These are phyloP conservation scores for Linanthus parryae DNA, from an alignment of 148 eudicot genomes.

Conservation along the genomic window DNA sequence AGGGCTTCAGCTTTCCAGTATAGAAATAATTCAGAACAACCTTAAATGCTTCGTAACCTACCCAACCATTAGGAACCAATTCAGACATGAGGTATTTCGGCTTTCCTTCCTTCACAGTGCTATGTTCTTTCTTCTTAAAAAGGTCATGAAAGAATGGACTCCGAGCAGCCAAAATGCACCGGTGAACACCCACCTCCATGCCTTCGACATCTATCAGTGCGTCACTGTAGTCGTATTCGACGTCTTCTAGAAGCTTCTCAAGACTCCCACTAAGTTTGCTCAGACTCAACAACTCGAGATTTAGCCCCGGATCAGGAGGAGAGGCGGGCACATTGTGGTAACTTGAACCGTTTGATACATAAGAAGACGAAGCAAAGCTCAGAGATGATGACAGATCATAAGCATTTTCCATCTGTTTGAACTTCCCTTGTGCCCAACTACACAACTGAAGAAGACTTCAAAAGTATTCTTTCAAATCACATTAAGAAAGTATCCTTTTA, in stretches of 20 bases:
- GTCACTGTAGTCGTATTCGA: neutral
- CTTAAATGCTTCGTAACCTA: neutral
- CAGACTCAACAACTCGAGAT: neutral
- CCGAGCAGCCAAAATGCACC: slow-evolving; percentile 4
- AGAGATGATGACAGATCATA: too few species aligned
- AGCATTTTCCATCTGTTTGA: too few species aligned
- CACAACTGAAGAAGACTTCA: too few species aligned
- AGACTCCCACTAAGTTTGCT: neutral
- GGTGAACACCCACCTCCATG: neutral
- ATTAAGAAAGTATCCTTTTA: too few species aligned
- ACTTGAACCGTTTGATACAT: slow-evolving; percentile 1
- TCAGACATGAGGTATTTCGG: neutral
- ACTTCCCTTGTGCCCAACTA: too few species aligned
- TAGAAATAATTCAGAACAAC: neutral
- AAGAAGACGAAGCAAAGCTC: neutral
- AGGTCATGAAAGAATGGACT: slow-evolving; percentile 2
- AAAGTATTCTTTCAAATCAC: too few species aligned
- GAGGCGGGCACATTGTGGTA: neutral
- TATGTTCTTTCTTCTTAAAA: neutral
- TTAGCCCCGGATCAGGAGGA: neutral
- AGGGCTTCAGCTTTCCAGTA: neutral
- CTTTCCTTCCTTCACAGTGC: neutral
- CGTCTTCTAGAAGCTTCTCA: neutral
- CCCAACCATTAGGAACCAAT: neutral
- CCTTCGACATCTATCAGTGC: neutral